Percentiles rank a stretch among this genome's conserved stretches.
Evolutionary conservation across 495 filamentous ascomycete genomes (phyloP).

Genomic region (Talaromyces thailandensis): DNA sequence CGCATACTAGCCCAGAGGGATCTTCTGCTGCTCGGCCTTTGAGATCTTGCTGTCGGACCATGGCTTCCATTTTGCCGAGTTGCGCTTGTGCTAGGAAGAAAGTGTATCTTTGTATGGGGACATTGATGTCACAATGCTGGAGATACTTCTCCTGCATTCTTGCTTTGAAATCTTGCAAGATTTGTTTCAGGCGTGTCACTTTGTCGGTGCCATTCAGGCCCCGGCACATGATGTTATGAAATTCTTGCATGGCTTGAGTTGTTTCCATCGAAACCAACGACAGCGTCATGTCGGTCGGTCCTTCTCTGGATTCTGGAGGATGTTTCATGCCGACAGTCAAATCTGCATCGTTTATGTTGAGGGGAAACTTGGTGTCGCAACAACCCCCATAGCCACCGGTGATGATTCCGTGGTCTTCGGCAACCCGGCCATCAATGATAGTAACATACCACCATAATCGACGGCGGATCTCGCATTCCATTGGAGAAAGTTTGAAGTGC

Average conservation of each 20-base stretch:
- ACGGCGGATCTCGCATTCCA: conserved; percentile 65
- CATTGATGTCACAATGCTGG: conserved; percentile 16
- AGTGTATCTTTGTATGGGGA: conserved; percentile 24
- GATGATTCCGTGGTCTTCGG: conserved; percentile 27
- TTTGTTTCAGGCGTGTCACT: conserved; percentile 7
- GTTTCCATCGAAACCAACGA: conserved; percentile 26
- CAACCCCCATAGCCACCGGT: not conserved
- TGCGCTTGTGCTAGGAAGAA: conserved; percentile 16
- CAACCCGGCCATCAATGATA: conserved; percentile 28
- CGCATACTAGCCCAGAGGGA: conserved; percentile 11
- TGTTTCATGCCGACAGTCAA: conserved; percentile 6
- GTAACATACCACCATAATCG: conserved; percentile 57
- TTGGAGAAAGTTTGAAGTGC: conserved; percentile 37
- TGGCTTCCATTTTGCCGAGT: conserved; percentile 17
- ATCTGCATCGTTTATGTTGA: conserved; percentile 21
- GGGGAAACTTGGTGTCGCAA: conserved; percentile 18
- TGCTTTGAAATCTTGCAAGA: conserved; percentile 14
- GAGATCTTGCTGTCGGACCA: conserved; percentile 16
- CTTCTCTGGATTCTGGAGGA: conserved; percentile 5
- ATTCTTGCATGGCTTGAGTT: conserved; percentile 12
- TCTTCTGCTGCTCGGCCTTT: conserved; percentile 10
- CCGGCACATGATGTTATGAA: not conserved
- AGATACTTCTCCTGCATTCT: conserved; percentile 16
- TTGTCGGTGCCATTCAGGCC: not conserved
- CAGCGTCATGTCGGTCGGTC: conserved; percentile 23